Percentiles rank a stretch among this genome's conserved stretches.
These are phyloP conservation scores for Malus fusca DNA, from an alignment of 306 rosid genomes.

Conservation along the genomic window DNA sequence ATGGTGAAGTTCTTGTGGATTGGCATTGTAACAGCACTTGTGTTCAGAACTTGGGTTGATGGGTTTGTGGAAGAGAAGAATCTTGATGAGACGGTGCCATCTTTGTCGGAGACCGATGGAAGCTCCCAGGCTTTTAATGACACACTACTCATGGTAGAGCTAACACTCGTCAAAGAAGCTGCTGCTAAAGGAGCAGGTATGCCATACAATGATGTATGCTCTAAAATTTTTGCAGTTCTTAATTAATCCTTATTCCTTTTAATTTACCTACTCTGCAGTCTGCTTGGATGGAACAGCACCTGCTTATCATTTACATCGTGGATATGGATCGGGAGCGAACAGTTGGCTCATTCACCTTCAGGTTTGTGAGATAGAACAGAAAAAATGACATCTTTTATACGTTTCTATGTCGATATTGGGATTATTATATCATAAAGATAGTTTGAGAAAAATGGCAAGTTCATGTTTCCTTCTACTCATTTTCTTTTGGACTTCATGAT, in stretches of 20 bases:
- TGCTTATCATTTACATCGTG: slow-evolving; percentile 72
- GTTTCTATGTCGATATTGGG: no score
- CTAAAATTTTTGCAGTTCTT: not conserved
- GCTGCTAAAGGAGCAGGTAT: slow-evolving; percentile 72
- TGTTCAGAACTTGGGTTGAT: slow-evolving; percentile 40
- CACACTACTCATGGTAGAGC: slow-evolving; percentile 50
- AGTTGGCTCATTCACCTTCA: slow-evolving; percentile 86
- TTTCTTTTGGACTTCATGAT: not conserved
- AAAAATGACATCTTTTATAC: no score
- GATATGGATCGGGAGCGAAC: slow-evolving; percentile 72
- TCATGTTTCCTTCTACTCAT: not conserved
- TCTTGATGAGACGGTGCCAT: slow-evolving; percentile 45
- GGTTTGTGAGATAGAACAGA: slow-evolving; percentile 35
- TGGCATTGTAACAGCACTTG: slow-evolving; percentile 26
- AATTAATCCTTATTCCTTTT: not conserved
- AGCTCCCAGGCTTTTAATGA: slow-evolving; percentile 19
- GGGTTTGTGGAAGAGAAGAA: slow-evolving; percentile 27
- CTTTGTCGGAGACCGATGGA: slow-evolving; percentile 42
- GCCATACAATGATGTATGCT: no score
- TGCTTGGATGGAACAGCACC: slow-evolving; percentile 95
- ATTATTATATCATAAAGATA: no score
- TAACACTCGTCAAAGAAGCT: slow-evolving; percentile 73
- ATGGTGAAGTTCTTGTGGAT: slow-evolving; percentile 42
- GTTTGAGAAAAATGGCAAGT: no score
- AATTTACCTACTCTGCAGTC: slow-evolving; percentile 32